Percentiles rank a stretch among this genome's conserved stretches.
phyloP scores from a whole-genome alignment of 1,284 basidiomycete species.

The Apiotrichum sp. region DNA sequence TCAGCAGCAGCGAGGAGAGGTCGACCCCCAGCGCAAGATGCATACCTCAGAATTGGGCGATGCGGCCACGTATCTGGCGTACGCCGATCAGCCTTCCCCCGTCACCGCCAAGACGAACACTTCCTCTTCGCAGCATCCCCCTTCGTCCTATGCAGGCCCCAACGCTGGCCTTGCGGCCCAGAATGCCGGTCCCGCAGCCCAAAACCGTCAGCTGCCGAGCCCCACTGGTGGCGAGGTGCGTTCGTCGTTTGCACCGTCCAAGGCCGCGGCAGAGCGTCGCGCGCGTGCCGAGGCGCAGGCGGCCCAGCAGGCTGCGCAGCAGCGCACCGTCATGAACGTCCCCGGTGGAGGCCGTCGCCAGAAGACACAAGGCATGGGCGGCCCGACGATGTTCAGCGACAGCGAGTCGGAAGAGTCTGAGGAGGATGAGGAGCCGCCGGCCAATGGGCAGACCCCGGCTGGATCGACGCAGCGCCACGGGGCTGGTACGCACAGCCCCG shows the following conservation, averaged over 20 bases:
- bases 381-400: conserved; percentile 5
- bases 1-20: not conserved
- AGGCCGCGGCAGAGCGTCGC: conserved; percentile 71
- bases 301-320: conserved; percentile 53
- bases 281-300: conserved; percentile 63
- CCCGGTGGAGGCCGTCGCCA: conserved; percentile 34
- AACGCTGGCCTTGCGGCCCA: too few relatives aligned
- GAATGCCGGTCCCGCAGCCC: too few relatives aligned
- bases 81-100: conserved; percentile 31
- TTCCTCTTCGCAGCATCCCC: conserved; percentile 10
- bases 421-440: conserved; percentile 58
- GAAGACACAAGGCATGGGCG: conserved; percentile 1
- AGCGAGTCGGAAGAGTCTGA: conserved; percentile 42
- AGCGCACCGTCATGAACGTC: conserved; percentile 55
- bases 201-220: not conserved
- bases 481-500: not conserved
- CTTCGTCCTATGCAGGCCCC: not conserved
- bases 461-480: not conserved
- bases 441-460: not conserved
- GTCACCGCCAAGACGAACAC: not conserved
- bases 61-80: conserved; percentile 35
- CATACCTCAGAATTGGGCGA: conserved; percentile 24
- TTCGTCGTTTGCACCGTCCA: conserved; percentile 78
- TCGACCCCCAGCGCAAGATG: not conserved
- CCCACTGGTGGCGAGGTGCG: conserved; percentile 46